Evolutionary conservation across 345 rosid species (phyloP), one percentile per base, ranked within the genome.

Genomic region (Sisymbrium altissimum): DNA sequence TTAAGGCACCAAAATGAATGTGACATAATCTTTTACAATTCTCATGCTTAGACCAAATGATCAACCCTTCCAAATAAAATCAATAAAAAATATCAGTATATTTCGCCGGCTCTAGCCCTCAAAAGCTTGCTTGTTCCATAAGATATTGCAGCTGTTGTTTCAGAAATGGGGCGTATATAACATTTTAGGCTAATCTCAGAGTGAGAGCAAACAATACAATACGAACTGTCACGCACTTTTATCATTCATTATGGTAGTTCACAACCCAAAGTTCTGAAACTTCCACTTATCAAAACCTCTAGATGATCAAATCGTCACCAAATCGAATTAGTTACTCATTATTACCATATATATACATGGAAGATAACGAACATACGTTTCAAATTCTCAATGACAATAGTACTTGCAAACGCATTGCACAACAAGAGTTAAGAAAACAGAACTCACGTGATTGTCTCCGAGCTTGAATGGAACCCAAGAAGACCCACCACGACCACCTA

Each of bases 401-500:
- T 43, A 14, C 12, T 54, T 21, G 27, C 50, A 70, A 30, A 21
- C 23, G 14, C 75, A 70, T 23, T 38, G 10, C 15, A 59, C 40
- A 7, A 61, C 0, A 38, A 50, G 68, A 48, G 52, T 8, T 13
- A 21, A 55, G 30, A 35, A 55, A 25, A 44, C 21, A 66, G 57
- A 58, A 74, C 77, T 78, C 49, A 84, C 85, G 53, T 70, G 64
- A 30, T 52, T 60, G 32, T 83, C 81, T 9, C 77, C 80, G 55
- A 87, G 72, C 75, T 80, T 82, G 45, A 84, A 81, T 5, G 91
- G 92, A 58, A 81, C 69, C 85, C 89, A 19, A 58, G 69, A 57
- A 57, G 63, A 73, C 54, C 86, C 91, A 70, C 85, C 91, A 70
- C 85, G 84, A 48, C 88, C 88, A 36, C 86, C 89, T 44, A 85